A percentile compares a stretch with the other conserved stretches of the same genome.
phyloP scores from a whole-genome alignment of 345 rosid species.

The Kandelia obovata region DNA sequence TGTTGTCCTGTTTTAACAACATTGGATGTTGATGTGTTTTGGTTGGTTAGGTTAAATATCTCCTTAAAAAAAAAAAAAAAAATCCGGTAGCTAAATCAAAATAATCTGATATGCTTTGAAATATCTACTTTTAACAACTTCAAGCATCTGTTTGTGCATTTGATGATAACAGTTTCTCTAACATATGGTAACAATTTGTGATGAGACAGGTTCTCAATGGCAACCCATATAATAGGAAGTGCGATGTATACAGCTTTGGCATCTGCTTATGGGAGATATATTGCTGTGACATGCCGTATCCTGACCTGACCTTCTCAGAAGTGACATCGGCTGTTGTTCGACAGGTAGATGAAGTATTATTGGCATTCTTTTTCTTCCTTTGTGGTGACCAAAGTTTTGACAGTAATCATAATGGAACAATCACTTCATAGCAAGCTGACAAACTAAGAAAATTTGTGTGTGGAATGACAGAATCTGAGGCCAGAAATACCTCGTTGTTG shows the following conservation, averaged over 20 bases:
- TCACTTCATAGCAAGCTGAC: neutral
- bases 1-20: too few relatives aligned
- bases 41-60: neutral
- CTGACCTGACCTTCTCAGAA: constrained; percentile 39
- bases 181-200: neutral
- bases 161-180: neutral
- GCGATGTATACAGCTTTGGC: constrained; percentile 41
- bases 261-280: constrained; percentile 46
- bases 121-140: too few relatives aligned
- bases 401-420: neutral
- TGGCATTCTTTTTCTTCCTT: neutral
- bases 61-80: neutral
- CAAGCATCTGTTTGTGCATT: neutral
- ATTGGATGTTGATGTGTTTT: neutral
- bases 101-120: too few relatives aligned
- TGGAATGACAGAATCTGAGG: constrained; percentile 29
- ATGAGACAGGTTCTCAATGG: constrained; percentile 35
- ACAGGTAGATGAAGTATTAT: constrained; percentile 24
- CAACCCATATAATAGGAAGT: constrained; percentile 34
- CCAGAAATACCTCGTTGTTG: constrained; percentile 38
- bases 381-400: neutral
- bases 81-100: neutral
- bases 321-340: constrained; percentile 38
- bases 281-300: constrained; percentile 43
- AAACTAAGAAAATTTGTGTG: neutral